phyloP scores from a whole-genome alignment of 2,329 filamentous ascomycete species.

The Arthrobotrys sinensis region DNA sequence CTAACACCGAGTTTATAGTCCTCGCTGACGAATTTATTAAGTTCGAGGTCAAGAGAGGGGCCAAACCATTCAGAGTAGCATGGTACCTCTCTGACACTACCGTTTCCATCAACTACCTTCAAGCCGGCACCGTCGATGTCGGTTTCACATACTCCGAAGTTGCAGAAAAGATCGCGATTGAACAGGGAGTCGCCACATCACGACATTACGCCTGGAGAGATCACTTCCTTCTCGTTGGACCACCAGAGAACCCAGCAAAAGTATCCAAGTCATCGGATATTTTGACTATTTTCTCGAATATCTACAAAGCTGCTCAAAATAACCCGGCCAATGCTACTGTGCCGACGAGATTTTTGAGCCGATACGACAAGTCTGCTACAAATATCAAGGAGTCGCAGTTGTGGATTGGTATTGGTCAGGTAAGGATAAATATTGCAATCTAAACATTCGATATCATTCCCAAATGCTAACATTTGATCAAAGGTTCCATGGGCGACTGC shows the following conservation, averaged over 20 bases:
- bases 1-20: constrained; percentile 58
- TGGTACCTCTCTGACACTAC: constrained; percentile 71
- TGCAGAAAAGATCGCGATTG: constrained; percentile 69
- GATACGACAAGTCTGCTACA: constrained; percentile 71
- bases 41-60: constrained; percentile 63
- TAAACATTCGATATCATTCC: too few relatives aligned
- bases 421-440: constrained; percentile 30
- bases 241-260: constrained; percentile 62
- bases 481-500: constrained; percentile 69
- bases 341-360: constrained; percentile 67
- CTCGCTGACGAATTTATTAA: constrained; percentile 68
- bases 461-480: neutral
- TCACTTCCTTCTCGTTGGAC: constrained; percentile 70
- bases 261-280: constrained; percentile 66
- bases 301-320: constrained; percentile 67
- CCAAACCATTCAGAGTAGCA: constrained; percentile 68
- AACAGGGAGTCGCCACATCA: constrained; percentile 67
- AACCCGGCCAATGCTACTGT: constrained; percentile 66
- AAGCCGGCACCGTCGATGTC: constrained; percentile 67
- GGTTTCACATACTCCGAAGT: constrained; percentile 70
- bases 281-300: constrained; percentile 66
- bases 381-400: constrained; percentile 71
- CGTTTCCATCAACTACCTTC: constrained; percentile 69
- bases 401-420: constrained; percentile 70
- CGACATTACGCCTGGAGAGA: constrained; percentile 70